Evolutionary conservation across 768 basidiomycete species (phyloP), one percentile per base, ranked within the genome.

Genomic region (Mycena capillaripes): DNA sequence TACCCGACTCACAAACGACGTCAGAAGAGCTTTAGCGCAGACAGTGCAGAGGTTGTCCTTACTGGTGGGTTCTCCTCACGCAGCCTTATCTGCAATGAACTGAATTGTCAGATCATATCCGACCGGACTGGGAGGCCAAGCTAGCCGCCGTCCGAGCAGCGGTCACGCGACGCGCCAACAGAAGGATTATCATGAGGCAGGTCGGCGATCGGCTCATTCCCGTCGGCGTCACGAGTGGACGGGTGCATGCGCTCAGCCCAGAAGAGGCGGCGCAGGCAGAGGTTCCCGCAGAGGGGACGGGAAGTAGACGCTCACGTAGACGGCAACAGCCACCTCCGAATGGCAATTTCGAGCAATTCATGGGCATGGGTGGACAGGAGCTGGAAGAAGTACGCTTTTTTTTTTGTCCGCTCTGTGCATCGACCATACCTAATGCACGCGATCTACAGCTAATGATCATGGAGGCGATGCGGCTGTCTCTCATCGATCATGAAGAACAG

Each of bases 41-140:
- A 95, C 73, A 93, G 90, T 76, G 92, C 94, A 4, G 96, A 97
- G 67, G 97, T 98, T 32, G 97, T 98, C 56, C 95, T 96, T 32
- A 95, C 91, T 70, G 96, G 96, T 95, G 70, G 72, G 89, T 81
- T 40, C 10, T 73, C 61, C 72, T 48, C 44, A 69, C 34, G 36
- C 52, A 29, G 16, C 36, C 19, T 48, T 17, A 9, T 10, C n/a
- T 53, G n/a, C 21, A 38, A 30, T 57, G 73, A 66, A 53, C 66
- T 44, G 57, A 68, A 66, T 69, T 62, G 23, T 63, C 75, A 97
- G 98, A 99, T 85, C 93, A 96, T 82, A 97, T 99, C 70, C 93
- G 97, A 63, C 97, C 98, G 1, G 97, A 99, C 81, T 99, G 98
- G 98, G 97, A 99, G 85, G 90, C 92, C 50, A 98, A 99, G 82